phyloP scores from a whole-genome alignment of 1,139 yeast species.

The Suhomyces anneliseae region DNA sequence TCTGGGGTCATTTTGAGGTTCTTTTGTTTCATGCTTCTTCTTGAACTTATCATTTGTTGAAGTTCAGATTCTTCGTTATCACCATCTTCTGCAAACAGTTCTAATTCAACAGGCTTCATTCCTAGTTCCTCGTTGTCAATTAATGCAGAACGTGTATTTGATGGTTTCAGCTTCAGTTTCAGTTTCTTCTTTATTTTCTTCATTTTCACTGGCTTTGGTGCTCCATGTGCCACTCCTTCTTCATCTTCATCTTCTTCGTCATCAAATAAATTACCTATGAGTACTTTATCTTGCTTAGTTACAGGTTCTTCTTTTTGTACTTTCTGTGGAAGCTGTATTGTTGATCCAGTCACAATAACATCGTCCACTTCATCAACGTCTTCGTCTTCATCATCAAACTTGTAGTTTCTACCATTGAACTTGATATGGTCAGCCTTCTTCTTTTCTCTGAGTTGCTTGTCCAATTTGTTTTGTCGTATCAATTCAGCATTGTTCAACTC shows the following conservation, averaged over 20 bases:
- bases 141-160: constrained; percentile 12
- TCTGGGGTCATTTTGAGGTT: constrained; percentile 38
- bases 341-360: constrained; percentile 12
- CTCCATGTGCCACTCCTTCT: constrained; percentile 4
- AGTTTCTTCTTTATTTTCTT: constrained; percentile 19
- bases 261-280: constrained; percentile 22
- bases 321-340: constrained; percentile 8
- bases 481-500: constrained; percentile 47
- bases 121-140: constrained; percentile 13
- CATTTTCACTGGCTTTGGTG: constrained; percentile 45
- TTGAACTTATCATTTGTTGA: constrained; percentile 38
- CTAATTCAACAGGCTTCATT: constrained; percentile 30
- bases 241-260: constrained; percentile 25
- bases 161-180: constrained; percentile 20
- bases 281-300: constrained; percentile 6
- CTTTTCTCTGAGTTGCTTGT: constrained; percentile 24
- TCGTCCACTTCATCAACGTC: constrained; percentile 20
- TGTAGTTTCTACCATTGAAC: constrained; percentile 25
- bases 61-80: constrained; percentile 47
- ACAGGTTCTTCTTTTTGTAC: constrained; percentile 18
- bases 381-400: constrained; percentile 15
- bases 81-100: constrained; percentile 21
- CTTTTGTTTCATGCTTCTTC: constrained; percentile 42
- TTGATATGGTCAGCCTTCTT: constrained; percentile 26
- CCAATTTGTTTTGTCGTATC: constrained; percentile 29